These are phyloP conservation scores for Dipodascus geniculatus DNA, from an alignment of 805 yeast species.

Conservation along the genomic window DNA sequence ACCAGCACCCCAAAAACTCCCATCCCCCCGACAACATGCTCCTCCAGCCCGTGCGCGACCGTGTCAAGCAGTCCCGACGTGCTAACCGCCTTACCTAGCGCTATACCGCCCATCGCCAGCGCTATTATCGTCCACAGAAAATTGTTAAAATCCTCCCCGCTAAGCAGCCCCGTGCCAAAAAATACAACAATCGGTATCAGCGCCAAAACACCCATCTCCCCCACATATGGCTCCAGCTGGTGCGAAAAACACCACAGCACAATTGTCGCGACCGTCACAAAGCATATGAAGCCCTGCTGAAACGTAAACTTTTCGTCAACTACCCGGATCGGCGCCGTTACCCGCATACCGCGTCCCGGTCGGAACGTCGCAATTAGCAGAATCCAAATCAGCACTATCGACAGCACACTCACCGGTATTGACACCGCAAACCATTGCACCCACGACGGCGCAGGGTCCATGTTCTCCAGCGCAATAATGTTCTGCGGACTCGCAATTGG, in stretches of 20 bases:
- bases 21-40: slow-evolving; percentile 44
- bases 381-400: slow-evolving; percentile 60
- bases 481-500: slow-evolving; percentile 97
- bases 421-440: slow-evolving; percentile 86
- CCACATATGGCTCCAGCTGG: slow-evolving; percentile 57
- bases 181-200: slow-evolving; percentile 81
- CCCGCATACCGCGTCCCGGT: slow-evolving; percentile 34
- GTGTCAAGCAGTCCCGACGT: slow-evolving; percentile 77
- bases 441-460: slow-evolving; percentile 83
- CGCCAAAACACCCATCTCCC: slow-evolving; percentile 96
- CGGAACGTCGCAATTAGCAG: slow-evolving; percentile 53
- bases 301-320: slow-evolving; percentile 55
- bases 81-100: slow-evolving; percentile 89
- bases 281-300: slow-evolving; percentile 64
- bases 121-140: slow-evolving; percentile 95
- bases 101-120: slow-evolving; percentile 96
- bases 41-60: slow-evolving; percentile 61
- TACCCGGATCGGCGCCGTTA: slow-evolving; percentile 42
- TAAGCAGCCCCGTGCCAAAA: slow-evolving; percentile 80
- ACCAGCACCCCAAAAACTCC: slow-evolving; percentile 63
- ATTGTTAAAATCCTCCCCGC: slow-evolving; percentile 87
- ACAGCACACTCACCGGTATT: slow-evolving; percentile 60
- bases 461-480: slow-evolving; percentile 76
- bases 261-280: slow-evolving; percentile 62
- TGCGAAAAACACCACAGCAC: slow-evolving; percentile 84